Conservation (phyloP, 2,329 filamentous ascomycete genomes). For the Beauveria sp. region DNA sequence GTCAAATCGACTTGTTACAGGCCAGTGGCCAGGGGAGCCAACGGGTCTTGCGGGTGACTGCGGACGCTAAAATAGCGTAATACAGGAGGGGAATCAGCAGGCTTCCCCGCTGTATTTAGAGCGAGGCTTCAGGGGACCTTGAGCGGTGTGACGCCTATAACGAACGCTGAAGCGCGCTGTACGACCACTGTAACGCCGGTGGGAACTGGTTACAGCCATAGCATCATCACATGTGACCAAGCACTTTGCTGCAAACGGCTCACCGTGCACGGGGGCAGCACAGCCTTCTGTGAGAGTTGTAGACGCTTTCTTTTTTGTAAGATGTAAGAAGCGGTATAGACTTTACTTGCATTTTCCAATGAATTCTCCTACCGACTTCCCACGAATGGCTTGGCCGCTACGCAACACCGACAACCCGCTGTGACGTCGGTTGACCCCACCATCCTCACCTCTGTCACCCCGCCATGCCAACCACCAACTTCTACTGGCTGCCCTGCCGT, state of each 20-base stretch:
- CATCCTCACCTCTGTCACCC: neutral
- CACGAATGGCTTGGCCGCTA: too few species aligned
- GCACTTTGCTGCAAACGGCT: too few species aligned
- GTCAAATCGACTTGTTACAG: neutral
- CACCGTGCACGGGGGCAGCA: too few species aligned
- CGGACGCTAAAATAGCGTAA: neutral
- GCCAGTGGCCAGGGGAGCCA: neutral
- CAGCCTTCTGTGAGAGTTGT: too few species aligned
- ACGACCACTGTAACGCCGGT: neutral
- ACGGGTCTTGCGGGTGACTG: neutral
- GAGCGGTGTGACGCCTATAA: too few species aligned
- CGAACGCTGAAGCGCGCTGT: neutral
- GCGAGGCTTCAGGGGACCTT: neutral
- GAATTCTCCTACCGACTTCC: too few species aligned
- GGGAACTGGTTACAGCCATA: too few species aligned
- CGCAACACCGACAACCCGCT: neutral
- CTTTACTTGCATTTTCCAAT: too few species aligned
- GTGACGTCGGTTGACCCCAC: constrained; percentile 9
- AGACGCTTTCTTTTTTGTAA: too few species aligned
- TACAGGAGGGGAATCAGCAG: neutral
- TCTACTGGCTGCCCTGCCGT: neutral
- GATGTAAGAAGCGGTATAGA: too few species aligned
- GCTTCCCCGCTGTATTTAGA: neutral
- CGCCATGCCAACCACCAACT: neutral
- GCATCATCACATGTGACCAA: too few species aligned